These are phyloP conservation scores for Trichomonascus vanleenenianus DNA, from an alignment of 805 yeast species.

Conservation along the genomic window DNA sequence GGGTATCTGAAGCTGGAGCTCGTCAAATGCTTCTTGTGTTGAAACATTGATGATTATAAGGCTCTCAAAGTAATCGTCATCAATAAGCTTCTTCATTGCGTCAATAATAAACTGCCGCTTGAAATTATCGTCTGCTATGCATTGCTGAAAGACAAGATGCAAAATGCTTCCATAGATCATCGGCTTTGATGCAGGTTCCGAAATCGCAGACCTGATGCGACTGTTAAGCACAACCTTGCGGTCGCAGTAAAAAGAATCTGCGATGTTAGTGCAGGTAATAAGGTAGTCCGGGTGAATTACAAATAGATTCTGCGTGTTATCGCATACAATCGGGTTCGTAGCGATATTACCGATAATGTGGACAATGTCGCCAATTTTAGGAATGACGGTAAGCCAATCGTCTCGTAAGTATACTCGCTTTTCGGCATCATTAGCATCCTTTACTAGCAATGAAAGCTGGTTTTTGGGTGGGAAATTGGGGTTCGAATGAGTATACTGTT, in stretches of 20 bases:
- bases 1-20: slow-evolving; percentile 44
- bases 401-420: slow-evolving; percentile 1
- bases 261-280: slow-evolving; percentile 72
- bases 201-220: slow-evolving; percentile 51
- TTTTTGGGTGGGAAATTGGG: too few relatives aligned
- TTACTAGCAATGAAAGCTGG: too few relatives aligned
- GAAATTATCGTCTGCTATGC: slow-evolving; percentile 37
- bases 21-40: slow-evolving; percentile 41
- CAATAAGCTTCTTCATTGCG: slow-evolving; percentile 24
- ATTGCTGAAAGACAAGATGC: slow-evolving; percentile 65
- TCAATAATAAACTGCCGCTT: slow-evolving; percentile 32
- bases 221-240: slow-evolving; percentile 59
- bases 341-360: slow-evolving; percentile 5
- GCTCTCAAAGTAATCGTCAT: slow-evolving; percentile 28
- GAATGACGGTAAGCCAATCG: slow-evolving; percentile 1
- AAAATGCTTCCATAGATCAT: slow-evolving; percentile 75
- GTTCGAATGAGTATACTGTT: too few relatives aligned
- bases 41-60: slow-evolving; percentile 46
- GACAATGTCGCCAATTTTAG: background rate
- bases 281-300: slow-evolving; percentile 80
- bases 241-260: slow-evolving; percentile 67
- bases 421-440: too few relatives aligned
- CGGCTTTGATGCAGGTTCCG: slow-evolving; percentile 33
- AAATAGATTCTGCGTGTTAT: slow-evolving; percentile 49
- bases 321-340: slow-evolving; percentile 35